Base-by-base conservation (phyloP, 805 yeast species). In the Candida methanosorbosa region DNA sequence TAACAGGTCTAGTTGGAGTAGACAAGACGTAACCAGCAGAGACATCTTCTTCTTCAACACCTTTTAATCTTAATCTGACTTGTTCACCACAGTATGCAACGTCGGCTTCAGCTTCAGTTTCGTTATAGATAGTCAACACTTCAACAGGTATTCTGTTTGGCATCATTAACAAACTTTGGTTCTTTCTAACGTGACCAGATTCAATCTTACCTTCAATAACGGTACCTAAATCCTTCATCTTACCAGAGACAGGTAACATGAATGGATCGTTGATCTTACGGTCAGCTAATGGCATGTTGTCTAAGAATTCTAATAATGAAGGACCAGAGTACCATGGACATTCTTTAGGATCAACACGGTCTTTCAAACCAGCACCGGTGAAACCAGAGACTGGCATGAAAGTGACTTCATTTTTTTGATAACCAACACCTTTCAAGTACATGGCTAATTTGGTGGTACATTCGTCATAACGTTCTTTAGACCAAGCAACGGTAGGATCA, bases 381-480 rank as follows among this genome's bases (percentile, higher is more conserved):
- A 69, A 92, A 43, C 98, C 99, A 15, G 97, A 87, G 35, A 92
- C 97, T 30, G 99, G 99, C 97, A 92, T 90, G 64, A 75, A 84
- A 16, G 75, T 58, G 37, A 92, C 81, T 57, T 88, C 95, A 35
- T 81, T 84, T 66, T 85, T 86, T 48, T 72, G 72, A 67, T 87
- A 92, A 31, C 98, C 98, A 53, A 85, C 80, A 50, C 87, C 90
- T 57, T 75, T 85, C 60, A 92, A 72, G 70, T 78, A 92, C 32
- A 57, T 52, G 18, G 77, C 75, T 45, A 94, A 68, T 63, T 90
- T 92, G 47, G 76, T 61, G 43, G 83, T 87, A 75, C 97, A 92
- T 68, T 92, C 97, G 49, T 84, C 86, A 61, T 85, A 92, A 64
- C 99, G 82, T 56, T 83, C 95, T 64, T 88, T 75, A 18, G 96